Evolutionary conservation across 306 rosid genomes (phyloP).

Genomic region (Begonia peltatifolia): DNA sequence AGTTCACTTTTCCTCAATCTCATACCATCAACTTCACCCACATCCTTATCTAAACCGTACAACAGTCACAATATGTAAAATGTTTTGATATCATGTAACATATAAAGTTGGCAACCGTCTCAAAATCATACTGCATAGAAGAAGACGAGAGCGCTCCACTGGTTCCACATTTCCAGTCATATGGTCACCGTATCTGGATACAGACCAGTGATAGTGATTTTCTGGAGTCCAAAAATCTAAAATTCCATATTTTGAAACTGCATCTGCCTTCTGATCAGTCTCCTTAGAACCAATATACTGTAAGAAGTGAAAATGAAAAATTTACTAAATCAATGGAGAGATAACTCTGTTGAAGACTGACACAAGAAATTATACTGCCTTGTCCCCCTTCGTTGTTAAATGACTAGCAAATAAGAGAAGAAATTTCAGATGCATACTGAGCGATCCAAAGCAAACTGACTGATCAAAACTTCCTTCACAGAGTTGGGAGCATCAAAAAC

Average conservation of each 20-base stretch:
- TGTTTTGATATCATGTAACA: too few species aligned
- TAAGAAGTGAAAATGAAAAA: constrained; percentile 8
- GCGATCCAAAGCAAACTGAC: constrained; percentile 49
- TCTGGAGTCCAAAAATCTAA: constrained; percentile 83
- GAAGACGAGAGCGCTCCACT: constrained; percentile 36
- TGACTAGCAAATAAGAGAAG: constrained; percentile 4
- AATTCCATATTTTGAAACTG: constrained; percentile 50
- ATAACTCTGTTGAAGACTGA: background rate
- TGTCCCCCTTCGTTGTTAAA: background rate
- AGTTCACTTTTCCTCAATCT: constrained; percentile 39
- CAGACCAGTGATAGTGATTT: constrained; percentile 68
- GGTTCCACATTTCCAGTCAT: constrained; percentile 54
- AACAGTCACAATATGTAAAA: background rate
- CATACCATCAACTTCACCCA: constrained; percentile 55
- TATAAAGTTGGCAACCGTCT: background rate
- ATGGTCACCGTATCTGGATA: constrained; percentile 80
- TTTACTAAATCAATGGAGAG: background rate
- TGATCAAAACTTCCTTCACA: constrained; percentile 68
- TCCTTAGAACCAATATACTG: constrained; percentile 77
- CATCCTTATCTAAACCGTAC: constrained; percentile 42
- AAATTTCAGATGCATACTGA: constrained; percentile 41
- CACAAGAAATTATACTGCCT: background rate
- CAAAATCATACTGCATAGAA: constrained; percentile 42
- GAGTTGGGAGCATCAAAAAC: constrained; percentile 86
- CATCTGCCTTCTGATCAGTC: constrained; percentile 67